These are phyloP conservation scores for Trametes pubescens DNA, from an alignment of 1,284 basidiomycete species.

Conservation along the genomic window DNA sequence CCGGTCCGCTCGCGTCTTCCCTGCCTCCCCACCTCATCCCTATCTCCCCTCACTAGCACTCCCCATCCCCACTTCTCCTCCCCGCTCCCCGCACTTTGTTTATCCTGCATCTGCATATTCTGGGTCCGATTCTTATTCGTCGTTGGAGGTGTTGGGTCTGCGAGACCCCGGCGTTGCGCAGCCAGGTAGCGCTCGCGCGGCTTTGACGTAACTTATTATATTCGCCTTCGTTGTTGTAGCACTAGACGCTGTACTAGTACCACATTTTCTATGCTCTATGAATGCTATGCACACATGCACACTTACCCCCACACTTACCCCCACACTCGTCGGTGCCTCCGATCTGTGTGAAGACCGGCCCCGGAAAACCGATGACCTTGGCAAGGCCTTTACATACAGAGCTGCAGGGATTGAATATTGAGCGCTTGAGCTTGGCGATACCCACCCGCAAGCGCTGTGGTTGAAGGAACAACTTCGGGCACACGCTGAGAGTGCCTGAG, in stretches of 20 bases:
- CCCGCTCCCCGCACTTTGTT: not conserved
- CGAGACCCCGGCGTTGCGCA: not conserved
- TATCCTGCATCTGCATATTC: not conserved
- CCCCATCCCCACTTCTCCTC: not conserved
- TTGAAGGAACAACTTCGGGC: not conserved
- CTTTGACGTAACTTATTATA: conserved; percentile 17
- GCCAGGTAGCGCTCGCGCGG: conserved; percentile 1
- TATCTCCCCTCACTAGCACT: not conserved
- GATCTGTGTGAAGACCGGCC: not conserved
- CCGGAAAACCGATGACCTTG: too few species aligned
- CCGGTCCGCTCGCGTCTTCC: not conserved
- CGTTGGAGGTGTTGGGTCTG: not conserved
- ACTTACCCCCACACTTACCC: not conserved
- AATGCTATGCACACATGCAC: conserved; percentile 1
- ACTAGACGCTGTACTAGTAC: conserved; percentile 10
- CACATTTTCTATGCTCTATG: conserved; percentile 10
- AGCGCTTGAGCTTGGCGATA: not conserved
- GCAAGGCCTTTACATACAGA: too few species aligned
- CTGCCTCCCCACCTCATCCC: not conserved
- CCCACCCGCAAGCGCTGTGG: not conserved
- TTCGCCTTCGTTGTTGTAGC: conserved; percentile 17
- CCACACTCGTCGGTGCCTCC: too few species aligned
- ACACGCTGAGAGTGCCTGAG: not conserved
- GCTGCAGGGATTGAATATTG: too few species aligned
- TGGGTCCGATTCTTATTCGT: not conserved